Conservation (phyloP, 2,329 filamentous ascomycete species). For the Ophiognomonia clavigignenti-juglandacearum region DNA sequence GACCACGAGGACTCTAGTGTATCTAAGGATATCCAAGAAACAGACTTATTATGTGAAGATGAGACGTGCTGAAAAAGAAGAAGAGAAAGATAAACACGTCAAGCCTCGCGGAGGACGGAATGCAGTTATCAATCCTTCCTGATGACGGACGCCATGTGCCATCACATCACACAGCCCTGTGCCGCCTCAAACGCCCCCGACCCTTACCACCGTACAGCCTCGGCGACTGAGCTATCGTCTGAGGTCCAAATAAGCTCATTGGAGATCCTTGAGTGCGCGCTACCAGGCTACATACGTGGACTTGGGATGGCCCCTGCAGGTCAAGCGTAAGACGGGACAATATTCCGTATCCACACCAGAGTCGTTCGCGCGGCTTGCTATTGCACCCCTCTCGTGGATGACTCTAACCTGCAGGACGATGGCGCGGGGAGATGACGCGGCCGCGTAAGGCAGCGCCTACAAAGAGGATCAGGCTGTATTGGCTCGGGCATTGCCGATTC, state of each 20-base stretch:
- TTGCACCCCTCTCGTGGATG: not conserved
- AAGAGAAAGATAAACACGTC: too few relatives aligned
- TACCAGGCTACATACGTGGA: too few relatives aligned
- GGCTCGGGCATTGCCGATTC: not conserved
- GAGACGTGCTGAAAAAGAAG: too few relatives aligned
- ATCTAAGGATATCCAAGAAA: too few relatives aligned
- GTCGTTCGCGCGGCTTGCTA: too few relatives aligned
- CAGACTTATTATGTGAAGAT: too few relatives aligned
- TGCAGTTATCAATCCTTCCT: too few relatives aligned
- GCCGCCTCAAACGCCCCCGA: not conserved
- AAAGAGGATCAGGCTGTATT: not conserved
- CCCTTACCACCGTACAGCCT: not conserved
- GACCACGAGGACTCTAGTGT: too few relatives aligned
- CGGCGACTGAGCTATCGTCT: not conserved
- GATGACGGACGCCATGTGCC: too few relatives aligned
- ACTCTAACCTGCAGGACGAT: constrained; percentile 8
- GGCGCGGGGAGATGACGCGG: constrained; percentile 18
- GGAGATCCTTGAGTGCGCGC: constrained; percentile 1
- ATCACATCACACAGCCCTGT: constrained; percentile 9
- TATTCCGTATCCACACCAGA: not conserved
- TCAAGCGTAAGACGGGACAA: constrained; percentile 6
- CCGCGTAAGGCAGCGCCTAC: constrained; percentile 15
- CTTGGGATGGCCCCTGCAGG: constrained; percentile 1
- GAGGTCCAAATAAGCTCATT: constrained; percentile 12
- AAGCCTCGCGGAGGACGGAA: too few relatives aligned